phyloP scores from a whole-genome alignment of 805 yeast genomes.

The Saturnispora halmiae region DNA sequence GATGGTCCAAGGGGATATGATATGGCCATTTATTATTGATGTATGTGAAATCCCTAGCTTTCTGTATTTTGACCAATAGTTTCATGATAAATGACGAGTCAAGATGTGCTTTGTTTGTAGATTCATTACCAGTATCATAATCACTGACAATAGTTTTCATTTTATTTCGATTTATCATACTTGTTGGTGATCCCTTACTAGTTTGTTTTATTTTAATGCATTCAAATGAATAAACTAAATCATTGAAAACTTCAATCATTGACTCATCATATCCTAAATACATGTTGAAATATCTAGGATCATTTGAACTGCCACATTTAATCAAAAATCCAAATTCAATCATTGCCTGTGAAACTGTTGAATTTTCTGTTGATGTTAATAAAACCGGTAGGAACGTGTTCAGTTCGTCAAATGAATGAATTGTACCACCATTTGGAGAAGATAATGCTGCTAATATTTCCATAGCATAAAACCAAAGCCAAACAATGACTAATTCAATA shows the following conservation, averaged over 20 bases:
- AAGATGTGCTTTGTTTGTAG: conserved; percentile 8
- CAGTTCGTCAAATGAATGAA: conserved; percentile 42
- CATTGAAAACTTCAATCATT: conserved; percentile 27
- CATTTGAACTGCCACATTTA: conserved; percentile 19
- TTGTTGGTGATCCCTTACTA: background rate
- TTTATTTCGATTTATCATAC: background rate
- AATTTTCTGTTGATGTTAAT: conserved; percentile 17
- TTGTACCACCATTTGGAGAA: conserved; percentile 51
- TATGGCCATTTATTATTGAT: conserved; percentile 27
- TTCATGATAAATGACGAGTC: conserved; percentile 14
- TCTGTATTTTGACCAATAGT: conserved; percentile 16
- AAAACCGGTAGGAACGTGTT: conserved; percentile 28
- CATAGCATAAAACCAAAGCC: conserved; percentile 53
- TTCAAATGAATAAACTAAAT: conserved; percentile 25
- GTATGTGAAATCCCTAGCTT: conserved; percentile 24
- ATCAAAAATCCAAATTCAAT: conserved; percentile 25
- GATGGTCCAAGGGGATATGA: conserved; percentile 21
- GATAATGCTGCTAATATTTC: conserved; percentile 55
- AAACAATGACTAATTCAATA: conserved; percentile 31
- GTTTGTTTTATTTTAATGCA: conserved; percentile 15
- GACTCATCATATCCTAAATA: conserved; percentile 31
- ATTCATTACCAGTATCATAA: background rate
- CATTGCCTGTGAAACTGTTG: conserved; percentile 15
- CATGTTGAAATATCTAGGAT: conserved; percentile 20
- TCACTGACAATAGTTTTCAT: conserved; percentile 1